Evolutionary conservation across 352 stramenopile genomes (phyloP), one percentile per base, ranked within the genome.

Genomic region (Phytophthora rubi): DNA sequence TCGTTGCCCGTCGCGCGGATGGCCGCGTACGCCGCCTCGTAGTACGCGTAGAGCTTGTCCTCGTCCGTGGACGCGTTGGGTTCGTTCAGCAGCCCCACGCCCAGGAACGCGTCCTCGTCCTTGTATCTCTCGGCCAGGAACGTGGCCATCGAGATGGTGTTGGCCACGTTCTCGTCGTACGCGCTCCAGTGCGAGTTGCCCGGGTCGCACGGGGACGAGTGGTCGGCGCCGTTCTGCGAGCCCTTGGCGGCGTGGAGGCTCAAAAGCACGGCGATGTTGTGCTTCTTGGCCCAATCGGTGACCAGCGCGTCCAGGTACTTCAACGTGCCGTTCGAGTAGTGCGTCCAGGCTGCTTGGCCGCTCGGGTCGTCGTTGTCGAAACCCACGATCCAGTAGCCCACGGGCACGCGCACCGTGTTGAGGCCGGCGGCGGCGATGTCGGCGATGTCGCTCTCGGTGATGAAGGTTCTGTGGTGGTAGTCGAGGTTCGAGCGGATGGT

Each of bases 321-420:
- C 7, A 91, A 55, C 1, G 69, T 77, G 23, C 71, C 73, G 18
- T 65, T 68, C 2, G 81, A 60, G 59, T 81, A 91, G 16, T 77
- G 66, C n/a, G 68, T 21, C 77, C 82, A 92, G 53, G 81, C 79
- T 1, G 64, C 62, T 10, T 60, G 16, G 21, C 71, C 61, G 5
- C 65, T 80, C 3, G 65, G 61, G 54, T 90, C 82, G 59, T 90
- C 39, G 44, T 85, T 26, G 72, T 91, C 80, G 52, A 84, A 91
- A 54, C 83, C 83, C 0, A 81, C 60, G 73, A 95, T 93, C 85
- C 84, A 95, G 73, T 91, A 93, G n/a, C 88, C 88, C 3, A 95
- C 72, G 0, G 87, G 87, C 23, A 95, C 84, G 10, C 85, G 85
- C 39, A 95, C 85, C 4, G 85, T 93, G 71, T 95, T 93, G 66